Evolutionary conservation across 2,329 filamentous ascomycete species (phyloP).

Genomic region (Sporothrix brasiliensis): DNA sequence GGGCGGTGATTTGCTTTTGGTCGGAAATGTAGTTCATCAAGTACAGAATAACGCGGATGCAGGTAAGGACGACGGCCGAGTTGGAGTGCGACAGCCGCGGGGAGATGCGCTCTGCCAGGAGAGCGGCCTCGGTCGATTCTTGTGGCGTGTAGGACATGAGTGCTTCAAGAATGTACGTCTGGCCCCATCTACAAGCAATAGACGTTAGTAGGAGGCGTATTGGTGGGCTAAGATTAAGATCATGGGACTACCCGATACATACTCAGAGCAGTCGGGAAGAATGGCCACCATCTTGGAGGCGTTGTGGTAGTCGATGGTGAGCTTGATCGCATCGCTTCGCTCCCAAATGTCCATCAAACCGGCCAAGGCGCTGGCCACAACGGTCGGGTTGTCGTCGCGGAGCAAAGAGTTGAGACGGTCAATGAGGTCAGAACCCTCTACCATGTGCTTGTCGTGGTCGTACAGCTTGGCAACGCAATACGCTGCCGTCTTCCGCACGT

Average conservation of each 20-base stretch:
- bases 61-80: constrained; percentile 92
- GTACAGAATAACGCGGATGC: constrained; percentile 93
- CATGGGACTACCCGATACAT: constrained; percentile 47
- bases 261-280: constrained; percentile 95
- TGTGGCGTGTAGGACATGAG: constrained; percentile 97
- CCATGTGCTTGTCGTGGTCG: constrained; percentile 88
- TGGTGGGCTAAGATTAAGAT: neutral
- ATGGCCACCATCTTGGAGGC: constrained; percentile 98
- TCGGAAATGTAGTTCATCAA: constrained; percentile 98
- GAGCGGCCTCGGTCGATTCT: constrained; percentile 80
- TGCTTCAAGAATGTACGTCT: constrained; percentile 97
- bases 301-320: constrained; percentile 96
- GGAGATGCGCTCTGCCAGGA: constrained; percentile 90
- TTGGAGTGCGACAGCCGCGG: constrained; percentile 97
- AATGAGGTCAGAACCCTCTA: constrained; percentile 89
- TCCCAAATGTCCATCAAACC: constrained; percentile 98
- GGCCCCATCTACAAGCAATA: constrained; percentile 73
- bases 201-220: neutral
- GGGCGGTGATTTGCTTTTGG: constrained; percentile 79
- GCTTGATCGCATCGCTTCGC: constrained; percentile 92
- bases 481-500: constrained; percentile 95
- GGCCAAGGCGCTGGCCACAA: constrained; percentile 91
- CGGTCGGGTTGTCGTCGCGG: constrained; percentile 94
- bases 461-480: constrained; percentile 97
- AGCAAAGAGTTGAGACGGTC: constrained; percentile 87